Evolutionary conservation across 257 asterid genomes (phyloP), one percentile per base, ranked within the genome.

Genomic region (Primulina huaijiensis): DNA sequence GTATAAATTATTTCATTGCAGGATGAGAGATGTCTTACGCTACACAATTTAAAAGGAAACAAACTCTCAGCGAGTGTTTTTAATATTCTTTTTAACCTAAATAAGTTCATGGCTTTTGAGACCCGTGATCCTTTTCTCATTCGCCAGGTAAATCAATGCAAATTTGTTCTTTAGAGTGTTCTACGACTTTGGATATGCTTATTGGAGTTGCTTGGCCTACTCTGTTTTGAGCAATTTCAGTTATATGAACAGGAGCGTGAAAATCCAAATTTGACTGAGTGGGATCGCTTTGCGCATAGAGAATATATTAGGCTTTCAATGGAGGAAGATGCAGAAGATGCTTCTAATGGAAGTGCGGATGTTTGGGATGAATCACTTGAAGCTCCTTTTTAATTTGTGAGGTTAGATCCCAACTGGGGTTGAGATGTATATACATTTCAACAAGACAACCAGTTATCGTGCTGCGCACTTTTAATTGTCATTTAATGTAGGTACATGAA

Each of bases 301-400:
- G 99, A 94, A 80, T 94, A 94, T 82, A 91, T 94, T 72, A 86
- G 99, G 87, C 97, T 94, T 59, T 94, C 99, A 9, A 94, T 94
- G 99, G 99, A 94, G 87, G 99, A 94, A 82, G 99, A 94, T 80
- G 96, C 97, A 58, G 99, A 94, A 73, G 97, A 94, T 78, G 99
- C 99, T 72, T 94, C 99, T 46, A 91, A 90, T 78, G 99, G 99
- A 76, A 94, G 99, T 88, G 97, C 97, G 50, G 99, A 94, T 88
- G 97, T 89, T 65, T 94, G 99, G 99, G 99, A 94, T 82, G 96
- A 91, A 80, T 86, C 99, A 55, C 97, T 94, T 65, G 99, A 94
- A 86, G 96, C 99, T 86, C 97, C 99, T 7, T 94, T 94, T 76
- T 94, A 86, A 94, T 80, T 80, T 50, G 60, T 69, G 60, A 61